Evolutionary conservation across 2,329 filamentous ascomycete species (phyloP).

Genomic region (Sphaerostilbella broomeana): DNA sequence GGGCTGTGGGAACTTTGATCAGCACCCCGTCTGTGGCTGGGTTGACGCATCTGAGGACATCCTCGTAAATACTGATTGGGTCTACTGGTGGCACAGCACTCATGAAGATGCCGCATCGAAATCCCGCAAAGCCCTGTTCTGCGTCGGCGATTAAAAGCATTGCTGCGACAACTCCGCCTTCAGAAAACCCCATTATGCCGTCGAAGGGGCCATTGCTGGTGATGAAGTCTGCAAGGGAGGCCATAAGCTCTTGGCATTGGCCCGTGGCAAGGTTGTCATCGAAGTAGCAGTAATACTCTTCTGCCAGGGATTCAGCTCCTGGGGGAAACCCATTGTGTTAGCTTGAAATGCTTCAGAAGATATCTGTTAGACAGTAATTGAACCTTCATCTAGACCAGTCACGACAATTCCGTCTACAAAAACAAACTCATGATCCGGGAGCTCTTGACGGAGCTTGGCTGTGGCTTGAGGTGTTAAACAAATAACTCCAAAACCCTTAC

Average conservation of each 20-base stretch:
- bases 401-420: neutral
- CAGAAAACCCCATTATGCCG: constrained; percentile 7
- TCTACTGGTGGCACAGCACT: constrained; percentile 24
- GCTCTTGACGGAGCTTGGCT: constrained; percentile 2
- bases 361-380: neutral
- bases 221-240: neutral
- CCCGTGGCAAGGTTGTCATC: neutral
- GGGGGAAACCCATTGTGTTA: no score
- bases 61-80: constrained; percentile 19
- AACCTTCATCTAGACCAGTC: neutral
- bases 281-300: neutral
- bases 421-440: constrained; percentile 5
- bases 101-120: constrained; percentile 27
- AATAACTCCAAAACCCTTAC: neutral
- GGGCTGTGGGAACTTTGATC: constrained; percentile 22
- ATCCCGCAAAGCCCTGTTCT: constrained; percentile 17
- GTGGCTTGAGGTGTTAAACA: neutral
- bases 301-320: constrained; percentile 1
- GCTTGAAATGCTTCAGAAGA: neutral
- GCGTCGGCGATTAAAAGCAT: constrained; percentile 25
- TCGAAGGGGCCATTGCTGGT: constrained; percentile 6
- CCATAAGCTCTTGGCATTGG: neutral
- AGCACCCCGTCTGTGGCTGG: constrained; percentile 20
- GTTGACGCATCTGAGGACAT: constrained; percentile 18
- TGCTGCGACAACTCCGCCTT: constrained; percentile 21